A percentile compares a stretch with the other conserved stretches of the same genome.
Conservation (phyloP, 305 asterid species). For the Fraxinus ornus region DNA sequence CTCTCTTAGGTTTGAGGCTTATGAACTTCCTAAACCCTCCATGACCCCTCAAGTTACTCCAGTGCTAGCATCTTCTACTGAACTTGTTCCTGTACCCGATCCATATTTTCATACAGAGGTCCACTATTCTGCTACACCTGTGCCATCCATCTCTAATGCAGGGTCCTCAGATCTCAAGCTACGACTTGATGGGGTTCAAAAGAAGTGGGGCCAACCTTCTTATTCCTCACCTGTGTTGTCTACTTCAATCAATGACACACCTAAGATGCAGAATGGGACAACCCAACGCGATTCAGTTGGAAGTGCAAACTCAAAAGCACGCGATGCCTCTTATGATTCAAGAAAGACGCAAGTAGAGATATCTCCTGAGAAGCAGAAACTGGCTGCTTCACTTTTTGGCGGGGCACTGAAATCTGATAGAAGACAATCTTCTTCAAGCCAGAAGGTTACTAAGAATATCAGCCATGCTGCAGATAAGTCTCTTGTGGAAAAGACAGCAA, state of each 20-base stretch:
- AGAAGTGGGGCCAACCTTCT: slow-evolving; percentile 83
- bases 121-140: slow-evolving; percentile 41
- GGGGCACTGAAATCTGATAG: slow-evolving; percentile 54
- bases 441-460: slow-evolving; percentile 43
- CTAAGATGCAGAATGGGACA: slow-evolving; percentile 54
- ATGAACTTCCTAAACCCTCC: slow-evolving; percentile 79
- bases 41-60: slow-evolving; percentile 49
- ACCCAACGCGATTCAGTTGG: slow-evolving; percentile 40
- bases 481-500: slow-evolving; percentile 34
- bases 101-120: slow-evolving; percentile 48
- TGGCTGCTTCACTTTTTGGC: slow-evolving; percentile 97
- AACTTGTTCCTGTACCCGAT: slow-evolving; percentile 77
- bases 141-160: slow-evolving; percentile 46
- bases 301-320: slow-evolving; percentile 49
- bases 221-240: slow-evolving; percentile 62
- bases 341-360: slow-evolving; percentile 61
- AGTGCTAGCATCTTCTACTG: slow-evolving; percentile 51
- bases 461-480: slow-evolving; percentile 47
- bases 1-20: slow-evolving; percentile 89
- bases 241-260: slow-evolving; percentile 42
- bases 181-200: slow-evolving; percentile 92
- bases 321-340: slow-evolving; percentile 48
- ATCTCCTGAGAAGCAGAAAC: slow-evolving; percentile 79
- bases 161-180: slow-evolving; percentile 66
- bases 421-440: slow-evolving; percentile 48